Percentiles rank a stretch among this genome's conserved stretches.
Conservation (phyloP, 176 grass and related monocot species). For the Bonia amplexicaulis region DNA sequence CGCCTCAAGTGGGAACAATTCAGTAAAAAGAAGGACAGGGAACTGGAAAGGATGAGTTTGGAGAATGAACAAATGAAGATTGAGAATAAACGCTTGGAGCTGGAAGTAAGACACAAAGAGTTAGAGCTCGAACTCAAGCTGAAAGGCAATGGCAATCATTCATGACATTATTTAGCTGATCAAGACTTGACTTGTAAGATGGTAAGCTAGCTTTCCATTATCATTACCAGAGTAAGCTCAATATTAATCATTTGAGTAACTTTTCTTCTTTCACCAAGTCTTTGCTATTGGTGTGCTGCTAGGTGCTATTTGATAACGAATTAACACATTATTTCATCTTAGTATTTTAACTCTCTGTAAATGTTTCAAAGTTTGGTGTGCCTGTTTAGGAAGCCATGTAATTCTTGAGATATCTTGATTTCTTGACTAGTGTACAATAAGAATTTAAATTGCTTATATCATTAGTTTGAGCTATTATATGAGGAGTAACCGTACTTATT, state of each 20-base stretch:
- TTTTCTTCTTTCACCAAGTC: neutral
- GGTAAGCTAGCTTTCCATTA: conserved; percentile 30
- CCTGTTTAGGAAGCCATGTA: conserved; percentile 2
- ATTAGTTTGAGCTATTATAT: neutral
- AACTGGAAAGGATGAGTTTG: conserved; percentile 54
- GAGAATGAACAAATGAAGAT: conserved; percentile 58
- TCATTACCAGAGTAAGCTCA: neutral
- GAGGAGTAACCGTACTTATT: neutral
- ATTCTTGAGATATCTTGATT: conserved; percentile 2
- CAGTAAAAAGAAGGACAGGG: conserved; percentile 58
- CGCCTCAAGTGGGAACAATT: conserved; percentile 53
- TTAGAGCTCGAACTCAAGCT: conserved; percentile 50
- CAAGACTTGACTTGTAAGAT: conserved; percentile 36
- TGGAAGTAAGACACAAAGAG: conserved; percentile 50
- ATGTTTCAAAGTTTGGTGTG: neutral
- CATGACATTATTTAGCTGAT: conserved; percentile 20
- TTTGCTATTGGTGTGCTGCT: neutral
- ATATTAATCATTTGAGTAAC: neutral
- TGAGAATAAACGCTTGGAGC: conserved; percentile 49
- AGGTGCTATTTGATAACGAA: neutral
- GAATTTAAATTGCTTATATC: neutral
- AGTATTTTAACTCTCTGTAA: neutral
- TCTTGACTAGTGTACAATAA: neutral
- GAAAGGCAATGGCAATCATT: conserved; percentile 33
- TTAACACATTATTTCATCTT: neutral